Evolutionary conservation across 352 stramenopile genomes (phyloP), one percentile per base, ranked within the genome.

Genomic region (Globisporangium echinulatum): DNA sequence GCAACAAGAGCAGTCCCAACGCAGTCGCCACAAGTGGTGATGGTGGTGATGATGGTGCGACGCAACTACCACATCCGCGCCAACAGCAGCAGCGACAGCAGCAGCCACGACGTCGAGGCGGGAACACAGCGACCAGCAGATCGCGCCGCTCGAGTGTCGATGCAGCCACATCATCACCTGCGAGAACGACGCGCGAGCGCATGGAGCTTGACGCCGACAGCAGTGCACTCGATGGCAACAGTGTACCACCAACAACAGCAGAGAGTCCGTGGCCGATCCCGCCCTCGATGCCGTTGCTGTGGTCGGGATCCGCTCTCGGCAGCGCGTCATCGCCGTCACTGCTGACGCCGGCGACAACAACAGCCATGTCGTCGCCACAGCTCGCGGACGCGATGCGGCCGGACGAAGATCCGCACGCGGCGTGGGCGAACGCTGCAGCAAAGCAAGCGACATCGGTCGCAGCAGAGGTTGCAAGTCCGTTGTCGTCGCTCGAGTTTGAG

Each of bases 111-210:
- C 54, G 48, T 15, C 54, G 48, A 37, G n/a, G 37, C 49, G 37
- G 9, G 11, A 61, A 9, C 39, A 38, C 17, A 36, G 2, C n/a
- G 38, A 57, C 15, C 33, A 25, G 52, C n/a, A 11, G 36, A 5
- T 33, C 52, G 5, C 54, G 7, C n/a, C 42, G n/a, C 43, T 25
- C 25, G 11, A 9, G 5, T 5, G 13, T 14, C 9, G 42, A 17
- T 51, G 9, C 57, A 57, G 4, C 57, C 52, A 5, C 54, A 52
- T 0, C 61, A 62, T 8, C n/a, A 39, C 39, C 14, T 14, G 53
- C 40, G 15, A 49, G 49, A 3, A 66, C 48, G 15, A 66, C 60
- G n/a, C 53, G 60, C 25, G 60, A 59, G 60, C 60, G 60, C 40
- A 66, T 66, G 60, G 60, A 66, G 48, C 60, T 40, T 17, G 39